Base-by-base conservation (phyloP, 805 yeast species). In the Torulaspora delbrueckii region DNA sequence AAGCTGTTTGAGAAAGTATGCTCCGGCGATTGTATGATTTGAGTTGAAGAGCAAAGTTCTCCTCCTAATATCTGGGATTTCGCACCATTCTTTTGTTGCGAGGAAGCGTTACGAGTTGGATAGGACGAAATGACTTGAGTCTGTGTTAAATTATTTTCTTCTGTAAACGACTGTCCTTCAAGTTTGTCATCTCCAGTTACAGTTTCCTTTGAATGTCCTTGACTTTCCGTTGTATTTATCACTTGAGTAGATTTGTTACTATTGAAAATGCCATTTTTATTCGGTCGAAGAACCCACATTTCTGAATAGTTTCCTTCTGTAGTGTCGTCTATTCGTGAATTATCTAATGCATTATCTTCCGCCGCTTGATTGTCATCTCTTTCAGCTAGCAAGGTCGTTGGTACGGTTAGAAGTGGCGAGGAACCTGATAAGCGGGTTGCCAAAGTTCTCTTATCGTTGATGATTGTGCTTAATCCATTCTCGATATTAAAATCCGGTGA, bases 231-330 rank as follows among this genome's bases (percentile, higher is more conserved):
- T 6, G 42, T 28, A n/a, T 39, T 35, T n/a, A 57, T 55, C 18
- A 56, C 22, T 32, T 57, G 62, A 1, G 62, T 56, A 7, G 57
- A 52, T 32, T 36, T 46, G 37, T 47, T 49, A 25, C 56, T 54
- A 31, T 45, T 46, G 26, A 30, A 45, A 12, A 26, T 38, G 19
- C 31, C 39, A 13, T 37, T 31, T 6, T 37, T 31, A 23, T 43
- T 43, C 8, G 51, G 47, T 24, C 52, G 43, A 16, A 53, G 42
- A 3, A 50, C 43, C 56, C 57, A 54, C 36, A 44, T 48, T n/a
- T 39, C 45, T 10, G 57, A 46, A 13, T 50, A 39, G 24, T 39
- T 49, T 3, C 46, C 55, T 19, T 55, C 55, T 5, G 54, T 56
- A 10, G 54, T 54, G 34, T 53, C 56, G 38, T 57, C 52, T 10